These are phyloP conservation scores for Przewalskia tangutica DNA, from an alignment of 257 asterid species.

Conservation along the genomic window DNA sequence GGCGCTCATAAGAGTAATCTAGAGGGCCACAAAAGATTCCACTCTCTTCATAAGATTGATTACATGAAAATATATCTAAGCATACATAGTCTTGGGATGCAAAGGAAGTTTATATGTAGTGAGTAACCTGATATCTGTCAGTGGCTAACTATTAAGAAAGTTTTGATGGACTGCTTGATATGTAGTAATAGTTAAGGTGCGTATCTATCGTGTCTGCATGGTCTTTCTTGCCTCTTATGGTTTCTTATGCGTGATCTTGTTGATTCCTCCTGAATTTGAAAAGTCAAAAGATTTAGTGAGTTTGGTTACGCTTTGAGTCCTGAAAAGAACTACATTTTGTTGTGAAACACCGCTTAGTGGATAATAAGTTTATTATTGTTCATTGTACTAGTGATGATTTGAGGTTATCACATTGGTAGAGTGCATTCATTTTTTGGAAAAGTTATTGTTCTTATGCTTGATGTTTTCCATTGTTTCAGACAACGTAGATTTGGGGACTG, in stretches of 20 bases:
- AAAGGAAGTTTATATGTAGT: neutral
- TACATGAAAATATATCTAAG: neutral
- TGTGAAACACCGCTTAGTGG: neutral
- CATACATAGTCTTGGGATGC: neutral
- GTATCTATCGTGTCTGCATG: neutral
- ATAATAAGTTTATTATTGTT: neutral
- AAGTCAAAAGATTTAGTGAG: neutral
- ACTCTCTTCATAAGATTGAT: neutral
- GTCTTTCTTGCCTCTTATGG: neutral
- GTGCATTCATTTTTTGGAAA: neutral
- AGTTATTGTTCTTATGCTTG: neutral
- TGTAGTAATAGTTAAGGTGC: neutral
- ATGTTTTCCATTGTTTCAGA: constrained; percentile 22
- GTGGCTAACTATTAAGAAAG: neutral
- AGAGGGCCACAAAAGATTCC: neutral
- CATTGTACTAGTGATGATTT: neutral
- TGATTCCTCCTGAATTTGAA: neutral
- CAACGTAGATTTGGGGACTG: constrained; percentile 68
- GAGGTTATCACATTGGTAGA: neutral
- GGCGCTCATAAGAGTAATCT: neutral
- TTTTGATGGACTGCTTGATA: neutral
- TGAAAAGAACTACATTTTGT: neutral
- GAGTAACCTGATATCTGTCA: neutral
- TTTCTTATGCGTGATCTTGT: neutral
- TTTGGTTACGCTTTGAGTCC: neutral